Percentiles rank a stretch among this genome's conserved stretches.
Evolutionary conservation across 139 green algal genomes (phyloP).

Genomic region (Deuterostichococcus epilithicus): DNA sequence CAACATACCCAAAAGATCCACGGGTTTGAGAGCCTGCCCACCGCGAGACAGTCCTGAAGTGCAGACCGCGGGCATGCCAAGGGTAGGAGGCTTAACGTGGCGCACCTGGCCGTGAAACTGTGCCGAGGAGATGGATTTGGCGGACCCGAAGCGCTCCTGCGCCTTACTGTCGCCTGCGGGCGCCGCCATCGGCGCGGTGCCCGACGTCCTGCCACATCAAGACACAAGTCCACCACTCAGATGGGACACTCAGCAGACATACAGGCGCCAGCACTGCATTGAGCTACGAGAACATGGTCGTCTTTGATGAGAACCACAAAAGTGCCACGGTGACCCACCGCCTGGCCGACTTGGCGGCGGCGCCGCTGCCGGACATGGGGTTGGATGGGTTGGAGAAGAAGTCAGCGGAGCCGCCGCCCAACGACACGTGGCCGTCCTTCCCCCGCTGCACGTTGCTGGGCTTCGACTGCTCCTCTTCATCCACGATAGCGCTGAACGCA

Average conservation of each 20-base stretch:
- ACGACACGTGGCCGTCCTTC: slow-evolving; percentile 79
- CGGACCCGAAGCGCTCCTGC: slow-evolving; percentile 74
- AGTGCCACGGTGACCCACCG: background rate
- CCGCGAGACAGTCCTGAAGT: too few species aligned
- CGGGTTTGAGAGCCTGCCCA: too few species aligned
- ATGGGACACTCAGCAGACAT: too few species aligned
- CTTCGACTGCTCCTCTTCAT: slow-evolving; percentile 35
- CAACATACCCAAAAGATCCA: too few species aligned
- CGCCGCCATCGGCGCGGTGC: too few species aligned
- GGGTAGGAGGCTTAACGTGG: background rate
- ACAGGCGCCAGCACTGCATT: too few species aligned
- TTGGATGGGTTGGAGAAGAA: slow-evolving; percentile 58
- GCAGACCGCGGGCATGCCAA: background rate
- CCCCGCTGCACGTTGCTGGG: slow-evolving; percentile 44
- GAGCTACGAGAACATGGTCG: background rate
- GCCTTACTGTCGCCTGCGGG: slow-evolving; percentile 17
- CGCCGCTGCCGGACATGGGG: slow-evolving; percentile 25
- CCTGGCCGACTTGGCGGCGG: background rate
- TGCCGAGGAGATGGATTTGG: slow-evolving; percentile 84
- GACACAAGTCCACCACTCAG: background rate
- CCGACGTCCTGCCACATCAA: background rate
- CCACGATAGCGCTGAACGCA: slow-evolving; percentile 46
- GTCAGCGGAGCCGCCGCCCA: slow-evolving; percentile 43
- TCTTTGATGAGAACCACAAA: background rate
- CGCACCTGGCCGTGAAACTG: slow-evolving; percentile 43